A percentile compares a stretch with the other conserved stretches of the same genome.
Conservation (phyloP, 2,329 filamentous ascomycete genomes). For the Alternaria conjuncta region DNA sequence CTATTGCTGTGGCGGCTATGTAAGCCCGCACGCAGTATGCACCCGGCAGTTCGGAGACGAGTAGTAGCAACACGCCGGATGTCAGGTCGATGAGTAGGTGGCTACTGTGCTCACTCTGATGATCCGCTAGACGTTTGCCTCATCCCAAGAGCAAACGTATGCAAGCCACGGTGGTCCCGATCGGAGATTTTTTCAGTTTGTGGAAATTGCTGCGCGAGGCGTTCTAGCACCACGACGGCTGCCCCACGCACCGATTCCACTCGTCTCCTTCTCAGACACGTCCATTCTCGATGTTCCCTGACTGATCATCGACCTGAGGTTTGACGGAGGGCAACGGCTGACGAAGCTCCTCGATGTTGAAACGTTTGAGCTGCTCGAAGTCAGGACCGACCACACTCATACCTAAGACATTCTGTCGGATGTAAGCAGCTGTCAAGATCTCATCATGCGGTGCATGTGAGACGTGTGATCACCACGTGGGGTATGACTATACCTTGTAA, state of each 20-base stretch:
- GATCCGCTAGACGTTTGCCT: constrained; percentile 17
- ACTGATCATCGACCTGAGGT: constrained; percentile 2
- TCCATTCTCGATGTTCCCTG: constrained; percentile 7
- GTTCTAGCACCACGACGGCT: constrained; percentile 3
- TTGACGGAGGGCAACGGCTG: constrained; percentile 47
- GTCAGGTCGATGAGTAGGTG: constrained; percentile 27
- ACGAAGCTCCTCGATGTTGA: constrained; percentile 79
- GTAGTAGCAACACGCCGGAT: constrained; percentile 23
- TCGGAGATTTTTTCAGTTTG: constrained; percentile 25
- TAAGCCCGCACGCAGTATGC: constrained; percentile 6
- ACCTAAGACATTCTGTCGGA: constrained; percentile 70
- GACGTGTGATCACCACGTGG: constrained; percentile 16
- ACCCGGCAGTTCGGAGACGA: constrained; percentile 37
- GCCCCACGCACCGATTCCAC: neutral
- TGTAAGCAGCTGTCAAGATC: constrained; percentile 27
- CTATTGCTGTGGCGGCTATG: constrained; percentile 18
- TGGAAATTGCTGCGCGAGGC: constrained; percentile 10
- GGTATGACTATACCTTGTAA: constrained; percentile 70
- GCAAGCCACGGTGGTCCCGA: constrained; percentile 20
- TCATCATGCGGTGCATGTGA: constrained; percentile 2
- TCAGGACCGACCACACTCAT: constrained; percentile 79
- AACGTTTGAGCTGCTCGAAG: constrained; percentile 77
- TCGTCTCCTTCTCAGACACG: constrained; percentile 14
- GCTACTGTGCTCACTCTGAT: constrained; percentile 7
- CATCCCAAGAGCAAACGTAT: constrained; percentile 23